phyloP scores from a whole-genome alignment of 148 eudicot species.

The Agrostemma githago region DNA sequence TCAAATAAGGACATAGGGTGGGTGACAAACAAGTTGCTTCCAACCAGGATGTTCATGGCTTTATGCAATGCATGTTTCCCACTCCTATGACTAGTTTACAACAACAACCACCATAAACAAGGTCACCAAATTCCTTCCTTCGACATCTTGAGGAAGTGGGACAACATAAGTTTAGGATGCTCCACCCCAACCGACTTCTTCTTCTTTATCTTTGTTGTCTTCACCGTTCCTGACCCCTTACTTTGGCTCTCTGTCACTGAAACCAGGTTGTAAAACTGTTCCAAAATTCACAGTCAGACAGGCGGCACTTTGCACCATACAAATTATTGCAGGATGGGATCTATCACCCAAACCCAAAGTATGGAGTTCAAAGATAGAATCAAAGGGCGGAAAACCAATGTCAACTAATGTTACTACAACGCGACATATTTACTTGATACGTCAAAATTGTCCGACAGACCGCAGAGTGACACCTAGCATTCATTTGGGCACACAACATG shows the following conservation, averaged over 20 bases:
- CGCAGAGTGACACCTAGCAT: too few species aligned
- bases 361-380: too few species aligned
- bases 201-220: slow-evolving; percentile 67
- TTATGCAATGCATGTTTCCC: not conserved
- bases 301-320: too few species aligned
- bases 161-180: slow-evolving; percentile 62
- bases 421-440: too few species aligned
- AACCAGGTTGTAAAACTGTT: slow-evolving; percentile 72
- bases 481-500: too few species aligned
- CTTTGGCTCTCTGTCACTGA: slow-evolving; percentile 48
- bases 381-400: too few species aligned
- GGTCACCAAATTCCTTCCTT: slow-evolving; percentile 76
- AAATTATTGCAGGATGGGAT: too few species aligned
- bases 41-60: too few species aligned
- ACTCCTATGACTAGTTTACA: not conserved
- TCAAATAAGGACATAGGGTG: not conserved
- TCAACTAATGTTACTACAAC: too few species aligned
- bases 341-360: too few species aligned
- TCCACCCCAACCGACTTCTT: slow-evolving; percentile 44
- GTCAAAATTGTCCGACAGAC: too few species aligned
- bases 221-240: slow-evolving; percentile 39
- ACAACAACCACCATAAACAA: slow-evolving; percentile 3
- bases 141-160: slow-evolving; percentile 74
- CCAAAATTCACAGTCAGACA: not conserved
- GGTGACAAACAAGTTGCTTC: not conserved